phyloP scores from a whole-genome alignment of 352 stramenopile species.

The Phytopythium mirpurense region DNA sequence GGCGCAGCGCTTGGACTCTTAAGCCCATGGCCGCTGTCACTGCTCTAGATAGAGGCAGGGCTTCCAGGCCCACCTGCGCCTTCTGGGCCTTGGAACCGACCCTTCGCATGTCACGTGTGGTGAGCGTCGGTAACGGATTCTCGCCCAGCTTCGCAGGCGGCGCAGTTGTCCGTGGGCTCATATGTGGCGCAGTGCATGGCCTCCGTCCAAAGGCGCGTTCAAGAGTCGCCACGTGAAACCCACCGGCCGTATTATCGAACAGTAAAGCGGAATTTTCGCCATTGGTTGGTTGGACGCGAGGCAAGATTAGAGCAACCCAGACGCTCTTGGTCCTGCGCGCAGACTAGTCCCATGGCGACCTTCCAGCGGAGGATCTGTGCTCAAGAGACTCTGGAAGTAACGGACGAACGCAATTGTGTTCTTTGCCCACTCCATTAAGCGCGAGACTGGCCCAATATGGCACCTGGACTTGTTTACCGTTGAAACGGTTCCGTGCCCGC shows the following conservation, averaged over 20 bases:
- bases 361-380: background rate
- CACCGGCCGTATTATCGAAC: background rate
- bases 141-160: background rate
- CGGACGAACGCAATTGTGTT: background rate
- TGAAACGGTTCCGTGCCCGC: background rate
- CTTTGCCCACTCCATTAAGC: no score
- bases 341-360: background rate
- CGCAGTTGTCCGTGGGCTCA: background rate
- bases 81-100: background rate
- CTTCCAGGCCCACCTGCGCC: no score
- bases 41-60: no score
- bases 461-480: no score
- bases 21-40: no score
- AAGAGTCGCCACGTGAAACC: background rate
- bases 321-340: background rate
- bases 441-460: no score
- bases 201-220: background rate
- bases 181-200: background rate
- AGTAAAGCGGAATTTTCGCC: background rate
- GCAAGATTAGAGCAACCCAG: background rate
- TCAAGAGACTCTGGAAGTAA: background rate
- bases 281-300: background rate
- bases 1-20: background rate
- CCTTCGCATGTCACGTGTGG: background rate
- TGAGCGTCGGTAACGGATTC: background rate